Evolutionary conservation across 1,139 yeast genomes (phyloP).

Genomic region (Saccharomyces hybrid): DNA sequence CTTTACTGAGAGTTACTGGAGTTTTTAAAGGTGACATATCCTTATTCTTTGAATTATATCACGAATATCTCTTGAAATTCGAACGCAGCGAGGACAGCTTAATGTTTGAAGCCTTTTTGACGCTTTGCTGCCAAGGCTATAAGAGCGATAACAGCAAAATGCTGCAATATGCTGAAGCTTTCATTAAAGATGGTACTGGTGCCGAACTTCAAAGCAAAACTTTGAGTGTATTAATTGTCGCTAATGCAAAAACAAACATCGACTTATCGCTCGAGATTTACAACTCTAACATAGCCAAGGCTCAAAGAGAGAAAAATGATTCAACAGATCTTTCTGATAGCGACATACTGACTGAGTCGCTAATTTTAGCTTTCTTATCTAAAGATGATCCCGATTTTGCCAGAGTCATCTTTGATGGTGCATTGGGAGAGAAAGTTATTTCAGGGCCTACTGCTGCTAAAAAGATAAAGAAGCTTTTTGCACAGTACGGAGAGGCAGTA

Average conservation of each 20-base stretch:
- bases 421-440: slow-evolving; percentile 39
- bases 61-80: slow-evolving; percentile 39
- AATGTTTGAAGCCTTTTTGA: slow-evolving; percentile 34
- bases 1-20: slow-evolving; percentile 36
- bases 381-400: slow-evolving; percentile 58
- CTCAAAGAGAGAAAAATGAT: slow-evolving; percentile 31
- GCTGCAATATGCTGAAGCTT: slow-evolving; percentile 41
- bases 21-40: slow-evolving; percentile 35
- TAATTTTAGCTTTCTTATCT: slow-evolving; percentile 43
- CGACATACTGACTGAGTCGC: slow-evolving; percentile 47
- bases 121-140: slow-evolving; percentile 40
- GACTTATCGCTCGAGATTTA: slow-evolving; percentile 44
- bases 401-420: slow-evolving; percentile 35
- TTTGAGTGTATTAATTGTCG: slow-evolving; percentile 43
- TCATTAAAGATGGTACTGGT: slow-evolving; percentile 34
- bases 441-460: slow-evolving; percentile 40
- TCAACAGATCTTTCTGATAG: slow-evolving; percentile 37
- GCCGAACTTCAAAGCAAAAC: slow-evolving; percentile 33
- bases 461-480: slow-evolving; percentile 41
- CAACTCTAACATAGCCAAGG: slow-evolving; percentile 40
- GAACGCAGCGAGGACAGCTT: slow-evolving; percentile 35
- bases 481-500: slow-evolving; percentile 49
- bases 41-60: slow-evolving; percentile 40
- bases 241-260: slow-evolving; percentile 40
- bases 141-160: slow-evolving; percentile 32